Evolutionary conservation across 2,329 filamentous ascomycete species (phyloP).

Genomic region (Aspergillus sp.): DNA sequence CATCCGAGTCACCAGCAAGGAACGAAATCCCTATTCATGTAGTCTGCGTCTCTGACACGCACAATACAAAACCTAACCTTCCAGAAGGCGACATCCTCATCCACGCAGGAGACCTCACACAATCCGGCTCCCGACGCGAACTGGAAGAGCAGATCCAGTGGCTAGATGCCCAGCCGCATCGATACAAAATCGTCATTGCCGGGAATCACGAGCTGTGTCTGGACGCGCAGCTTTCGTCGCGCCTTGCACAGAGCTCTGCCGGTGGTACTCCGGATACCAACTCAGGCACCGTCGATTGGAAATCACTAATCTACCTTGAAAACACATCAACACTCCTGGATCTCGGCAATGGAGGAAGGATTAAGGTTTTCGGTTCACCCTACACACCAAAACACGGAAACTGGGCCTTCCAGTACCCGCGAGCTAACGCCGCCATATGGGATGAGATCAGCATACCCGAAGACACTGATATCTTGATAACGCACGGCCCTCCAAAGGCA

Average conservation of each 20-base stretch:
- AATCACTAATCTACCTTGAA: constrained; percentile 69
- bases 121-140: constrained; percentile 64
- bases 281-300: too few relatives aligned
- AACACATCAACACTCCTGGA: constrained; percentile 54
- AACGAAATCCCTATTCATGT: not conserved
- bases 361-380: constrained; percentile 74
- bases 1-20: not conserved
- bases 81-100: constrained; percentile 39
- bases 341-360: constrained; percentile 48
- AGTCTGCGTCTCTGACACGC: constrained; percentile 30
- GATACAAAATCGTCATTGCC: constrained; percentile 73
- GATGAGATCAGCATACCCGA: constrained; percentile 64
- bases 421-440: not conserved
- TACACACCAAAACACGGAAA: constrained; percentile 71
- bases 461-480: constrained; percentile 72
- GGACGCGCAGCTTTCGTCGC: not conserved
- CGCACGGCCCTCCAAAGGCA: constrained; percentile 71
- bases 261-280: too few relatives aligned
- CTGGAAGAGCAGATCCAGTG: constrained; percentile 76
- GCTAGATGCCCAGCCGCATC: constrained; percentile 68
- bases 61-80: constrained; percentile 24
- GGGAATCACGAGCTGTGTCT: constrained; percentile 71
- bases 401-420: constrained; percentile 73
- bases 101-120: constrained; percentile 49
- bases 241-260: too few relatives aligned